Evolutionary conservation across 139 green algal species (phyloP), one percentile per base, ranked within the genome.

Genomic region (Chlorella sorokiniana): DNA sequence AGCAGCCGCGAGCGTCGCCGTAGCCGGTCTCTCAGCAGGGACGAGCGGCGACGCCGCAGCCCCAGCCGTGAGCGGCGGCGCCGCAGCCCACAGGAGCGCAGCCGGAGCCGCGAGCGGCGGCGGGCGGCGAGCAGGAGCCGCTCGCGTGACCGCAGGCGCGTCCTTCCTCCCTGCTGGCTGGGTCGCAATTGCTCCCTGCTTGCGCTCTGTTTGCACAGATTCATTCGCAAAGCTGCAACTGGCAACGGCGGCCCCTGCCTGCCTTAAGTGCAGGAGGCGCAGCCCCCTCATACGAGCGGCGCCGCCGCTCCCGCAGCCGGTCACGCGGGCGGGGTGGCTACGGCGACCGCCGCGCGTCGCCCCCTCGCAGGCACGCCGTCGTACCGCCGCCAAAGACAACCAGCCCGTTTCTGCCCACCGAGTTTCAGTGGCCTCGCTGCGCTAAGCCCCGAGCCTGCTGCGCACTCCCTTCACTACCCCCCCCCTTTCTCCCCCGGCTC

Each of bases 221-320:
- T n/a, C n/a, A n/a, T n/a, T n/a, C n/a, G n/a, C n/a, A n/a, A n/a
- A n/a, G n/a, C n/a, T n/a, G n/a, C n/a, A n/a, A n/a, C n/a, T n/a
- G n/a, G n/a, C n/a, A n/a, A n/a, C n/a, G n/a, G n/a, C n/a, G n/a
- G n/a, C n/a, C n/a, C n/a, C n/a, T n/a, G n/a, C n/a, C n/a, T n/a
- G n/a, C n/a, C n/a, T n/a, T n/a, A n/a, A n/a, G n/a, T n/a, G n/a
- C n/a, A n/a, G n/a, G n/a, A n/a, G n/a, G n/a, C n/a, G n/a, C n/a
- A n/a, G n/a, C n/a, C n/a, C n/a, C n/a, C n/a, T n/a, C n/a, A n/a
- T n/a, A 35, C 27, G 65, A 76, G 65, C 48, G 78, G 23, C 27
- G 59, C 8, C 70, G 74, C 79, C 69, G 79, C 69, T 51, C 37
- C 38, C 79, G 79, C 69, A 62, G 45, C 38, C 68, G 29, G 1